These are phyloP conservation scores for Suillus ampliporus DNA, from an alignment of 768 basidiomycete genomes.

Conservation along the genomic window DNA sequence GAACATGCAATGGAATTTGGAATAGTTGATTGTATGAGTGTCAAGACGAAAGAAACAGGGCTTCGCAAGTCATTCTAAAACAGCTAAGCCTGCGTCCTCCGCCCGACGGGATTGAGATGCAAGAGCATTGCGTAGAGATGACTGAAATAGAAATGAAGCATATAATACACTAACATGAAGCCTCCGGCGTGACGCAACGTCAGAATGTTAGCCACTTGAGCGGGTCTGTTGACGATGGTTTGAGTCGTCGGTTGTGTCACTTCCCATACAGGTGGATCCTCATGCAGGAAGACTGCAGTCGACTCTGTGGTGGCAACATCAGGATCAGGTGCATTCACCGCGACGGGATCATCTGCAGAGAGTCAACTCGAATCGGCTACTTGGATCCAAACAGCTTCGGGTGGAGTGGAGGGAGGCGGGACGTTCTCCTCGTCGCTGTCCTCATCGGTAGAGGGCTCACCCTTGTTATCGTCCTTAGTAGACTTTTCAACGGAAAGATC, in stretches of 20 bases:
- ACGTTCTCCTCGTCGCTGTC: slow-evolving; percentile 51
- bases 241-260: slow-evolving; percentile 25
- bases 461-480: slow-evolving; percentile 36
- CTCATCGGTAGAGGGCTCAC: slow-evolving; percentile 41
- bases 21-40: slow-evolving; percentile 13
- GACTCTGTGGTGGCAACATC: slow-evolving; percentile 33
- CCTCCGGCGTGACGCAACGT: slow-evolving; percentile 41
- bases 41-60: slow-evolving; percentile 14
- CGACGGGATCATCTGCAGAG: slow-evolving; percentile 24
- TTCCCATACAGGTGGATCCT: slow-evolving; percentile 29
- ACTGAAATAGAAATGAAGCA: slow-evolving; percentile 50
- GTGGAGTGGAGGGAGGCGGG: slow-evolving; percentile 36
- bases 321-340: slow-evolving; percentile 21
- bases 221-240: slow-evolving; percentile 26
- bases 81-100: slow-evolving; percentile 35
- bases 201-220: slow-evolving; percentile 29
- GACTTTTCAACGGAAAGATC: slow-evolving; percentile 11
- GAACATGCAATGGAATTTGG: slow-evolving; percentile 25
- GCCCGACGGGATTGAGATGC: slow-evolving; percentile 38
- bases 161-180: slow-evolving; percentile 43
- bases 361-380: slow-evolving; percentile 39
- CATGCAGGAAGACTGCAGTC: slow-evolving; percentile 19
- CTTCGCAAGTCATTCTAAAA: slow-evolving; percentile 12
- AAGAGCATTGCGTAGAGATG: slow-evolving; percentile 49
- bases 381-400: slow-evolving; percentile 35